These are phyloP conservation scores for Linnemannia hyalina DNA, from an alignment of 192 early-diverging fungal species.

Conservation along the genomic window DNA sequence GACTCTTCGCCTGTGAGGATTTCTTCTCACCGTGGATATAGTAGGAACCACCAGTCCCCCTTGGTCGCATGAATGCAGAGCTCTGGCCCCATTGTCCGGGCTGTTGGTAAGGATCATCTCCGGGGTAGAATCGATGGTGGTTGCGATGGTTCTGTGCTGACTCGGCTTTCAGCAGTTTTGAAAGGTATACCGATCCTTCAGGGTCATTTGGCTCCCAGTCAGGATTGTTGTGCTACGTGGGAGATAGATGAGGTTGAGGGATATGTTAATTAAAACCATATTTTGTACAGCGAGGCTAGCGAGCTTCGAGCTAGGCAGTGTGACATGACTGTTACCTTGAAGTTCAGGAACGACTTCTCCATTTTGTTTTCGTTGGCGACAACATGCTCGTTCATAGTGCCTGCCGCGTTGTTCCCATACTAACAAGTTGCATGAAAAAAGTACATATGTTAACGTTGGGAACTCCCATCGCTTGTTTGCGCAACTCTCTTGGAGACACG, in stretches of 20 bases:
- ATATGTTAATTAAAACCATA: too few species aligned
- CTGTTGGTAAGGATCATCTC: conserved; percentile 19
- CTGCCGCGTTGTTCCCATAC: conserved; percentile 81
- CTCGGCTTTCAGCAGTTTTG: conserved; percentile 67
- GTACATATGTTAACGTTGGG: neutral
- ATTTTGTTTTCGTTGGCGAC: conserved; percentile 94
- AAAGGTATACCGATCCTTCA: conserved; percentile 84
- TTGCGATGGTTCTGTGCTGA: conserved; percentile 20
- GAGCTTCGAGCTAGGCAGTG: neutral
- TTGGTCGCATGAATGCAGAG: conserved; percentile 26
- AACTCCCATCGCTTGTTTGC: neutral
- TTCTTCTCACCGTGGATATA: conserved; percentile 27
- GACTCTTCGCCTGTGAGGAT: conserved; percentile 37
- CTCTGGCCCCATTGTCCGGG: conserved; percentile 15
- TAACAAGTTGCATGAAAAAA: conserved; percentile 17
- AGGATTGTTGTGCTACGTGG: conserved; percentile 84
- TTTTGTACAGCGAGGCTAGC: neutral
- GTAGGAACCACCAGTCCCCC: conserved; percentile 17
- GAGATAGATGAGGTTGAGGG: neutral
- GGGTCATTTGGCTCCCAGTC: conserved; percentile 91
- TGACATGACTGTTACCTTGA: conserved; percentile 74
- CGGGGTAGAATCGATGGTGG: conserved; percentile 4
- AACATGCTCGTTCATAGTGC: conserved; percentile 68
- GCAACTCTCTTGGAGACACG: neutral
- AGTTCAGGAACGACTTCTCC: conserved; percentile 97